Base-by-base conservation (phyloP, 192 early-diverging fungal species). In the Backusella morwellensis region DNA sequence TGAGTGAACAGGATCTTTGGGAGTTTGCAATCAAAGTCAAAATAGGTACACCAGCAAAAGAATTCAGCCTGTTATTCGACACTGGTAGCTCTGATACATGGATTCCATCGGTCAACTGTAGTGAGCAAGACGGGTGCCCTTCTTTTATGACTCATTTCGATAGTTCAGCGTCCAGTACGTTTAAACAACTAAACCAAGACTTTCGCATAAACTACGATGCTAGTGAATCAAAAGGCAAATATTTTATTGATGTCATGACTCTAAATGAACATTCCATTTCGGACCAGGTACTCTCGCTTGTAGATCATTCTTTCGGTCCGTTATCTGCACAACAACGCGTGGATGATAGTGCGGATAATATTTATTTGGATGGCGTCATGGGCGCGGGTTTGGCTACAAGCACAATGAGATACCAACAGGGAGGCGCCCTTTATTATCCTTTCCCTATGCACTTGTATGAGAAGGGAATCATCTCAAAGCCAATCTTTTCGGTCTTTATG, bases 31-130 rank as follows among this genome's bases (percentile, higher is more conserved):
- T 82, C 6, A 67, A 82, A n/a, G 56, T 82, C 8, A 19, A 78
- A 35, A 47, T 82, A 8, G 80, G 80, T 7, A 78, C 75, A 12
- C 80, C 80, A 42, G 38, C 73, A 14, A 70, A 82, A 59, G 42
- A 69, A 56, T 82, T 78, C 44, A 21, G 34, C 5, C 40, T 82
- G 8, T 41, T 82, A 32, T 78, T 82, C 15, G 80, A 82, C 52
- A 82, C 80, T 19, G 80, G 80, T 17, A 75, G 77, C 32, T 77
- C 80, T 26, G 77, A 82, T 59, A 82, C 77, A 5, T 82, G 80
- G 80, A 68, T 82, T 35, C 77, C 80, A 14, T 79, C 78, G 40
- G 4, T 35, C 4, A 29, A 70, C 44, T 79, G 78, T 44, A 42
- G 26, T 15, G 26, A 41, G 19, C 12, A 41, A 1, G 7, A 35